These are phyloP conservation scores for Solanum hybrid DNA, from an alignment of 305 asterid species.

Conservation along the genomic window DNA sequence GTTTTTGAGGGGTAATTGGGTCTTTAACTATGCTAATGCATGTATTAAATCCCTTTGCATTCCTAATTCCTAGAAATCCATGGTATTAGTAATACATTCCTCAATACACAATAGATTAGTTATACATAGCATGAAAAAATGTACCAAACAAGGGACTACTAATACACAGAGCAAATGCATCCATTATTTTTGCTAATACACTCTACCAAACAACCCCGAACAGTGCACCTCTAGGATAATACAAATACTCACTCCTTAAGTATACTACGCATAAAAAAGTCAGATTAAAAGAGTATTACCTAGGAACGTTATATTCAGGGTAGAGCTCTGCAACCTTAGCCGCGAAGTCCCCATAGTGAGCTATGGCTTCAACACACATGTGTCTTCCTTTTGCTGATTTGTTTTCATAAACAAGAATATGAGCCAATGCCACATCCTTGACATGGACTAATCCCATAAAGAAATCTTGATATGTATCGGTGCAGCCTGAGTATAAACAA, in stretches of 20 bases:
- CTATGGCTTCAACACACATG: slow-evolving; percentile 62
- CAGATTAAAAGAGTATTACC: slow-evolving; percentile 21
- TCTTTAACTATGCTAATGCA: no score
- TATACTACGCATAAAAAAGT: background rate
- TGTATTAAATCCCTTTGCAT: no score
- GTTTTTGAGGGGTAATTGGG: no score
- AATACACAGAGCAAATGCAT: no score
- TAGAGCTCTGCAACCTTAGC: slow-evolving; percentile 77
- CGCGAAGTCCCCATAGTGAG: slow-evolving; percentile 82
- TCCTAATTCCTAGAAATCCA: no score
- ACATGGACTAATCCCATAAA: slow-evolving; percentile 79
- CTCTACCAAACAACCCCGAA: background rate
- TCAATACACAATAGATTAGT: no score
- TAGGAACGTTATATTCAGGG: slow-evolving; percentile 69
- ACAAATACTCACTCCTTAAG: background rate
- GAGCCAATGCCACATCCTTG: slow-evolving; percentile 82
- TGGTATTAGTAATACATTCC: no score
- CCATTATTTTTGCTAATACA: no score
- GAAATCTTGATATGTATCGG: slow-evolving; percentile 44
- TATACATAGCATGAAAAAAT: no score
- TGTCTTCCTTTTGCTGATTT: slow-evolving; percentile 67
- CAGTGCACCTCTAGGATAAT: background rate
- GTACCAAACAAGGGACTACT: no score
- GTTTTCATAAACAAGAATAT: slow-evolving; percentile 68
- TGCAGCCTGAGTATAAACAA: slow-evolving; percentile 35